These are phyloP conservation scores for Haplographium delicatum DNA, from an alignment of 495 filamentous ascomycete species.

Conservation along the genomic window DNA sequence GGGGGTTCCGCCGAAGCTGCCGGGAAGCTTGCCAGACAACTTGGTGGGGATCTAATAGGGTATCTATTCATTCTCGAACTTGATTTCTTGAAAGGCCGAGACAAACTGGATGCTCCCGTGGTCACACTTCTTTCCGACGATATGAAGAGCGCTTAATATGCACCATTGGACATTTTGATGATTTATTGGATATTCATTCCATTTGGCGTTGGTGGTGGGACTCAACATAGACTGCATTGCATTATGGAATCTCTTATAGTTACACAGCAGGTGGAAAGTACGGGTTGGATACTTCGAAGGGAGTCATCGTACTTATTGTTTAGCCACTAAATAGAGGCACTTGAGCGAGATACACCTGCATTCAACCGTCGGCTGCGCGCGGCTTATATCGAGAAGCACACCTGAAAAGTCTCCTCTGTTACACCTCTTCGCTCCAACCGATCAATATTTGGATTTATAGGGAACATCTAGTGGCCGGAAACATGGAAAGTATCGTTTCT, in stretches of 20 bases:
- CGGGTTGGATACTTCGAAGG: not conserved
- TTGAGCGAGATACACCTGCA: conserved; percentile 9
- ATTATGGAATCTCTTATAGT: conserved; percentile 6
- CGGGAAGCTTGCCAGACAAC: conserved; percentile 75
- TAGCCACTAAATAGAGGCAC: not conserved
- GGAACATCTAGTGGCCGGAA: no score
- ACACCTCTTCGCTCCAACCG: no score
- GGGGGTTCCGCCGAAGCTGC: conserved; percentile 90
- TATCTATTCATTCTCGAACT: conserved; percentile 97
- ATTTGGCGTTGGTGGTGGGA: conserved; percentile 19
- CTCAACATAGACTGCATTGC: conserved; percentile 26
- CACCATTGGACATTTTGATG: not conserved
- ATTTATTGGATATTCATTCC: not conserved
- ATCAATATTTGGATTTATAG: no score
- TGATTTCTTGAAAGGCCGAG: conserved; percentile 85
- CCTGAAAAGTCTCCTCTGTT: conserved; percentile 6
- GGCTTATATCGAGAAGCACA: conserved; percentile 3
- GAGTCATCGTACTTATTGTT: not conserved
- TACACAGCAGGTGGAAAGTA: conserved; percentile 4
- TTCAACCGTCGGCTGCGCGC: conserved; percentile 12
- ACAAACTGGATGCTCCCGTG: conserved; percentile 77
- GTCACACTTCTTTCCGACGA: conserved; percentile 63
- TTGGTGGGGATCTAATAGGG: conserved; percentile 77
- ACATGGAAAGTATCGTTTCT: no score
- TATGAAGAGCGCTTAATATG: conserved; percentile 10